A percentile compares a stretch with the other conserved stretches of the same genome.
Evolutionary conservation across 2,329 filamentous ascomycete genomes (phyloP).

Genomic region (Fusarium secorum): DNA sequence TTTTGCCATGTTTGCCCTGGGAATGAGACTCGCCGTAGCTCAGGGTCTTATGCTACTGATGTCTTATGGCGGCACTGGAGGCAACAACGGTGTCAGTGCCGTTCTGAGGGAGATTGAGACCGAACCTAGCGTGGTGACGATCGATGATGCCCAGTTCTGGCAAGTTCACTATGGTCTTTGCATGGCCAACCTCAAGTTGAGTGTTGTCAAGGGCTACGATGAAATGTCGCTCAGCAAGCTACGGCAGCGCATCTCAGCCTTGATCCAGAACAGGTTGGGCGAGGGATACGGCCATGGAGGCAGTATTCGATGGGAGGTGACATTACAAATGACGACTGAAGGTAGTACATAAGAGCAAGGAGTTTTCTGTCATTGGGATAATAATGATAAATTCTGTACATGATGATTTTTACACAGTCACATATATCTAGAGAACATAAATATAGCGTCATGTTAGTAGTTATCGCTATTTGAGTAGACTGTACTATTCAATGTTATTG

Average conservation of each 20-base stretch:
- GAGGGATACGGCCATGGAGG: constrained; percentile 85
- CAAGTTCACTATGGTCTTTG: constrained; percentile 97
- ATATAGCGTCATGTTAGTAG: neutral
- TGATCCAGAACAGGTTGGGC: constrained; percentile 86
- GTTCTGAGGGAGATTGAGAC: constrained; percentile 87
- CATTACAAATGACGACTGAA: constrained; percentile 73
- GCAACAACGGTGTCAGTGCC: constrained; percentile 65
- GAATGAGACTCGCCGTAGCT: constrained; percentile 81
- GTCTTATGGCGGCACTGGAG: constrained; percentile 69
- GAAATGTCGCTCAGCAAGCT: constrained; percentile 77
- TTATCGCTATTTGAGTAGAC: neutral
- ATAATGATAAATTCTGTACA: neutral
- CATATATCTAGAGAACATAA: neutral
- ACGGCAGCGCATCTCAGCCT: constrained; percentile 75
- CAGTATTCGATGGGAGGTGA: constrained; percentile 91
- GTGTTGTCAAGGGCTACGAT: constrained; percentile 69
- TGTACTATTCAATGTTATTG: constrained; percentile 29
- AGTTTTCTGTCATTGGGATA: neutral
- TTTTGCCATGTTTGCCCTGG: constrained; percentile 86
- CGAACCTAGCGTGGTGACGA: constrained; percentile 75
- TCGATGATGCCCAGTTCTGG: constrained; percentile 97
- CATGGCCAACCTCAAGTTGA: constrained; percentile 91
- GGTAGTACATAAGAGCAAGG: constrained; percentile 26
- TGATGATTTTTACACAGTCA: neutral
- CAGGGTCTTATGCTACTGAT: constrained; percentile 95